A percentile compares a stretch with the other conserved stretches of the same genome.
These are phyloP conservation scores for Fusarium globosum DNA, from an alignment of 2,329 filamentous ascomycete genomes.

Conservation along the genomic window DNA sequence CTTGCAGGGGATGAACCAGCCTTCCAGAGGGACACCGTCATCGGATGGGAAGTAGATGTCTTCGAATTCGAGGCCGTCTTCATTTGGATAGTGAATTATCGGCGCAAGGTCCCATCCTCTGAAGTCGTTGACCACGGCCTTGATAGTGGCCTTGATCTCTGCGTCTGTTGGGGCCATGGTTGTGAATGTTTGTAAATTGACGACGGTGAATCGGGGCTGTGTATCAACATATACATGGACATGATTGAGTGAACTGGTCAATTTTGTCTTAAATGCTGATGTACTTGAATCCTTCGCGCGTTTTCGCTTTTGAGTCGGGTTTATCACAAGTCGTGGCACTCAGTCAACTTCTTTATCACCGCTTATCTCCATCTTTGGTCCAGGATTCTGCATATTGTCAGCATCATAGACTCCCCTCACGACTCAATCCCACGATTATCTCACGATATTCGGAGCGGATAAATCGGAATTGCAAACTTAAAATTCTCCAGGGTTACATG, in stretches of 20 bases:
- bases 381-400: constrained; percentile 2
- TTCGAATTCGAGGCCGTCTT: constrained; percentile 20
- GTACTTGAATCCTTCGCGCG: not conserved
- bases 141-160: constrained; percentile 6
- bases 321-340: not conserved
- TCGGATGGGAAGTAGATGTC: constrained; percentile 29
- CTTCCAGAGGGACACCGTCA: constrained; percentile 21
- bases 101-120: constrained; percentile 23
- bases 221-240: not conserved
- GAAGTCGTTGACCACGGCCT: constrained; percentile 27
- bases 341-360: not conserved
- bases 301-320: not conserved
- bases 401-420: constrained; percentile 3
- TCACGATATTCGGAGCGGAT: not conserved
- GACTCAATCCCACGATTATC: not conserved
- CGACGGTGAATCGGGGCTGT: not conserved
- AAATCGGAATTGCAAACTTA: rapidly evolving
- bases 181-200: not conserved
- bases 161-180: constrained; percentile 8
- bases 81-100: constrained; percentile 23
- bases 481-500: not conserved
- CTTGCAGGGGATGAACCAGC: constrained; percentile 30
- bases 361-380: constrained; percentile 4
- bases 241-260: not conserved
- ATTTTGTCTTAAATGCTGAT: not conserved